These are phyloP conservation scores for Neolentinus lepideus DNA, from an alignment of 1,284 basidiomycete species.

Conservation along the genomic window DNA sequence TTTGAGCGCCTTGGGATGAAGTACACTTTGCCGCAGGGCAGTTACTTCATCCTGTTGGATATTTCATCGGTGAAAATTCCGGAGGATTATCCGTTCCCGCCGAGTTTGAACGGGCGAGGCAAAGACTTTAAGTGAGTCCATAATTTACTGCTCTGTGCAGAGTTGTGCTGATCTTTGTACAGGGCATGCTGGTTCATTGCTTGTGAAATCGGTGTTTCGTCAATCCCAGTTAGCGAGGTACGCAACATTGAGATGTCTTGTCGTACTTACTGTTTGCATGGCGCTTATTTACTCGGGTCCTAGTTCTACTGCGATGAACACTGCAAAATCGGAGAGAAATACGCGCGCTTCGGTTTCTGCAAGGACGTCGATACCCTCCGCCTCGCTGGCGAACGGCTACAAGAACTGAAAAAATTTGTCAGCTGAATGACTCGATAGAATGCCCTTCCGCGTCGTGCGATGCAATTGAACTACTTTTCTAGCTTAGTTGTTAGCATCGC, in stretches of 20 bases:
- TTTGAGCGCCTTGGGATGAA: conserved; percentile 85
- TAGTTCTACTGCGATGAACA: conserved; percentile 91
- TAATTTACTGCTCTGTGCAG: conserved; percentile 4
- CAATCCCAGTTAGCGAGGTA: conserved; percentile 92
- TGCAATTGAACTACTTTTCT: not conserved
- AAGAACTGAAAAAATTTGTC: conserved; percentile 67
- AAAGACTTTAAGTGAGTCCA: conserved; percentile 82
- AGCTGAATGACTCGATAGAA: conserved; percentile 8
- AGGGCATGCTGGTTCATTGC: conserved; percentile 92
- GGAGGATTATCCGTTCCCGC: conserved; percentile 77
- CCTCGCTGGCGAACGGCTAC: conserved; percentile 71
- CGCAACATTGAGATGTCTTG: too few species aligned
- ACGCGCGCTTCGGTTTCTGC: conserved; percentile 88
- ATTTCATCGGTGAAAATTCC: conserved; percentile 80
- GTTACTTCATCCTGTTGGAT: conserved; percentile 85
- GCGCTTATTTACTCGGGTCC: conserved; percentile 5
- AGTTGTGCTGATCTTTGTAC: conserved; percentile 2
- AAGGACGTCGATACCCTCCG: conserved; percentile 83
- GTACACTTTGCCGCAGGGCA: conserved; percentile 85
- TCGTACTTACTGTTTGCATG: not conserved
- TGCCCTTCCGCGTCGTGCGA: not conserved
- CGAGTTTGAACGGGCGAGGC: conserved; percentile 71
- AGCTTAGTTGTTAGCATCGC: too few species aligned
- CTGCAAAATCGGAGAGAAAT: conserved; percentile 77
- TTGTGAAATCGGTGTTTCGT: conserved; percentile 81